Conservation (phyloP, 345 rosid species). For the Acer saccharum region DNA sequence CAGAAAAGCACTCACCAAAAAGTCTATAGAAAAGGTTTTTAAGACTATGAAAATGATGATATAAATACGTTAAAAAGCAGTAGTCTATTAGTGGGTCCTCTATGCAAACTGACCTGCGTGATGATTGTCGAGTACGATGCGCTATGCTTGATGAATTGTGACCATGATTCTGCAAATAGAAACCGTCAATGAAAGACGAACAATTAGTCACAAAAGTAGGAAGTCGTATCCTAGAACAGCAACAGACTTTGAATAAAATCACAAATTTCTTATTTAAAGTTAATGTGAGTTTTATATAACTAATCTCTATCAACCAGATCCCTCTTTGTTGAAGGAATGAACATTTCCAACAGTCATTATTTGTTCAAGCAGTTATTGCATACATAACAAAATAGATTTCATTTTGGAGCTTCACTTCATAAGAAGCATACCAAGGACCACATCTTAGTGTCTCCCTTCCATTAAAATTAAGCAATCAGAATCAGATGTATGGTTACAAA, state of each 20-base stretch:
- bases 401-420: neutral
- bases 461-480: neutral
- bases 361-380: neutral
- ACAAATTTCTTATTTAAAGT: neutral
- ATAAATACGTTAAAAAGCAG: neutral
- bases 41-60: neutral
- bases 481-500: neutral
- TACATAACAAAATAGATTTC: neutral
- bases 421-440: neutral
- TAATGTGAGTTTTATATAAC: neutral
- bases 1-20: neutral
- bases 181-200: neutral
- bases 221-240: neutral
- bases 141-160: constrained; percentile 46
- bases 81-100: neutral
- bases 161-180: constrained; percentile 48
- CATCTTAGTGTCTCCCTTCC: neutral
- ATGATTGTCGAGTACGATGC: constrained; percentile 60
- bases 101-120: constrained; percentile 46
- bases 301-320: neutral
- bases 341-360: neutral
- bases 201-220: neutral
- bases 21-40: neutral
- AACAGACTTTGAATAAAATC: neutral
- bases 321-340: neutral